Conservation (phyloP, 139 green algal genomes). For the Auxenochlorella pyrenoidosa region DNA sequence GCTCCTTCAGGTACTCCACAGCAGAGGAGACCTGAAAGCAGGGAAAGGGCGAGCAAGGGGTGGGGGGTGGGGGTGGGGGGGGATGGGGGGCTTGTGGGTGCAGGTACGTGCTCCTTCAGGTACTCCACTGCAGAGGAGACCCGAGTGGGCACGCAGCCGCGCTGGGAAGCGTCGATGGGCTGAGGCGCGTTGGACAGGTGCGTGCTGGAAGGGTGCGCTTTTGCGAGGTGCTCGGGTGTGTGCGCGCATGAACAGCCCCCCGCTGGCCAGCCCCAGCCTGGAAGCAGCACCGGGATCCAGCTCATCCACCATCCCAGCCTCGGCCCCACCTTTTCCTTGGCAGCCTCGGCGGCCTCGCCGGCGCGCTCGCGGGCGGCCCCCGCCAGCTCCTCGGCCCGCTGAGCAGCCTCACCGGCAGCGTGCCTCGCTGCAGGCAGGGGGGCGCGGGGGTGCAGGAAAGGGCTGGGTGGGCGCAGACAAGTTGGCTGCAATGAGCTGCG, state of each 20-base stretch:
- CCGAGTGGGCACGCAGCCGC: too few relatives aligned
- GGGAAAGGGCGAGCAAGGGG: not conserved
- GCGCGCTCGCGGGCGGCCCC: not conserved
- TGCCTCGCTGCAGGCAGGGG: conserved; percentile 18
- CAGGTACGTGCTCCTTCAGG: conserved; percentile 33
- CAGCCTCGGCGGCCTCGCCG: not conserved
- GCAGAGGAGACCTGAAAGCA: not conserved
- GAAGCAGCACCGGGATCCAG: too few relatives aligned
- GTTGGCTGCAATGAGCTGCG: too few relatives aligned
- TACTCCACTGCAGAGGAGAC: conserved; percentile 1
- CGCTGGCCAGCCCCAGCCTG: too few relatives aligned
- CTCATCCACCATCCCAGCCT: not conserved
- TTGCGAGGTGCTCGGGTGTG: too few relatives aligned
- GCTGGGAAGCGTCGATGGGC: too few relatives aligned
- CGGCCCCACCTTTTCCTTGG: conserved; percentile 9
- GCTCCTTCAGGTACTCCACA: conserved; percentile 33
- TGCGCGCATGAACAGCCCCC: too few relatives aligned
- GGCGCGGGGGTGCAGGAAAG: not conserved
- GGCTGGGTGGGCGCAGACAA: not conserved
- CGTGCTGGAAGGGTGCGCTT: too few relatives aligned
- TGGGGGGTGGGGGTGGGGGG: too few relatives aligned
- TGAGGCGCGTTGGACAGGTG: too few relatives aligned
- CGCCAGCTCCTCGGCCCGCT: conserved; percentile 7
- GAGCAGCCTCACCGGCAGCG: not conserved
- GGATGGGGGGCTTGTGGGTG: too few relatives aligned